Evolutionary conservation across 2,329 filamentous ascomycete species (phyloP).

Genomic region (Onygenales sp.): DNA sequence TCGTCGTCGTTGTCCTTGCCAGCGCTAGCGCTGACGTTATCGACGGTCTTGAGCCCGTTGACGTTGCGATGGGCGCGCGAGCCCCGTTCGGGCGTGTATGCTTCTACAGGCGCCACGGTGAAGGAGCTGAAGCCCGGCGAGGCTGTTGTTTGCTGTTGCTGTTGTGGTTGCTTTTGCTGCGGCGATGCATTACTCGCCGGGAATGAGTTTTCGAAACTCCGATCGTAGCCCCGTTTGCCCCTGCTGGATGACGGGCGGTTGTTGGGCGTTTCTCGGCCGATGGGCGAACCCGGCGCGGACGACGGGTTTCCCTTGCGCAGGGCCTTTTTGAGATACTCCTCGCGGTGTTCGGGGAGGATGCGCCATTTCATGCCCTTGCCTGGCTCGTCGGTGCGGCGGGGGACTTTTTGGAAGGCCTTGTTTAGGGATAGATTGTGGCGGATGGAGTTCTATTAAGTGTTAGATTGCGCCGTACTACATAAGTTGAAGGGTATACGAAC

Average conservation of each 20-base stretch:
- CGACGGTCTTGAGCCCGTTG: slow-evolving; percentile 11
- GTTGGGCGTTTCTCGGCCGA: slow-evolving; percentile 30
- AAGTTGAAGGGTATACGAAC: slow-evolving; percentile 37
- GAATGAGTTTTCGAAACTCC: slow-evolving; percentile 27
- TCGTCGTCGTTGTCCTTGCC: too few relatives aligned
- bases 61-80: slow-evolving; percentile 24
- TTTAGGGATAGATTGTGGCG: slow-evolving; percentile 93
- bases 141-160: slow-evolving; percentile 15
- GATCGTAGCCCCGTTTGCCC: slow-evolving; percentile 11
- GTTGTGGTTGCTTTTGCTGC: slow-evolving; percentile 7
- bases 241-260: slow-evolving; percentile 27
- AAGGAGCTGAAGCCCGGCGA: slow-evolving; percentile 34
- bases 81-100: slow-evolving; percentile 39
- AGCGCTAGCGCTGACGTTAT: too few relatives aligned
- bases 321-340: slow-evolving; percentile 68
- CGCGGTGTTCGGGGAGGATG: slow-evolving; percentile 70
- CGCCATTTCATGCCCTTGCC: slow-evolving; percentile 99
- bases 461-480: not conserved
- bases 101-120: slow-evolving; percentile 32
- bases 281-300: slow-evolving; percentile 37
- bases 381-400: slow-evolving; percentile 84
- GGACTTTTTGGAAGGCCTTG: slow-evolving; percentile 88
- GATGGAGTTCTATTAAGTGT: slow-evolving; percentile 68
- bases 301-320: slow-evolving; percentile 30
- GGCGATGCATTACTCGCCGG: slow-evolving; percentile 29